These are phyloP conservation scores for Suillus placidus DNA, from an alignment of 768 basidiomycete genomes.

Conservation along the genomic window DNA sequence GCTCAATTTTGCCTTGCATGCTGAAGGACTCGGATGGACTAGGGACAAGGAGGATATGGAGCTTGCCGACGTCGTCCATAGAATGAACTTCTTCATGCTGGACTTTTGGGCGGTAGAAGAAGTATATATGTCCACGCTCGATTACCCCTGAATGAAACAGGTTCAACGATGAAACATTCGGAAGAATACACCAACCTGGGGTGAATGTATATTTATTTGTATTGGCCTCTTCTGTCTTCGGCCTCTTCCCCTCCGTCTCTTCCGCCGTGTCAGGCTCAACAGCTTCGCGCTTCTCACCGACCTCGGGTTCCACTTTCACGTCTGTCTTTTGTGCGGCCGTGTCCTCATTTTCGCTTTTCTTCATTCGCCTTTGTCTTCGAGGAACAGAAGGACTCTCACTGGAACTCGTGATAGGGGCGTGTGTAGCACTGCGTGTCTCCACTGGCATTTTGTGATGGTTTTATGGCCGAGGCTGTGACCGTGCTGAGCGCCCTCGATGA, in stretches of 20 bases:
- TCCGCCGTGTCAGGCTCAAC: slow-evolving; percentile 24
- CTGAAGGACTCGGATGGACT: slow-evolving; percentile 47
- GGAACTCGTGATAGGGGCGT: background rate
- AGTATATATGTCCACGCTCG: slow-evolving; percentile 64
- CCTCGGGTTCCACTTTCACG: slow-evolving; percentile 32
- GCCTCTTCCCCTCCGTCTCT: slow-evolving; percentile 18
- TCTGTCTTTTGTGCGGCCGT: slow-evolving; percentile 20
- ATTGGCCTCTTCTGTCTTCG: slow-evolving; percentile 25
- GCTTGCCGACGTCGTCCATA: slow-evolving; percentile 57
- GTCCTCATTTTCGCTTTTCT: slow-evolving; percentile 6
- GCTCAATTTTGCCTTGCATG: slow-evolving; percentile 16
- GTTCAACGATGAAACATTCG: background rate
- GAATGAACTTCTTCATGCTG: slow-evolving; percentile 54
- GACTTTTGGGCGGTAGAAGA: slow-evolving; percentile 65
- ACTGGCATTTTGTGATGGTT: slow-evolving; percentile 15
- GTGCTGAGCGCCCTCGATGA: too few relatives aligned
- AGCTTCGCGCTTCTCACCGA: slow-evolving; percentile 26
- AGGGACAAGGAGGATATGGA: slow-evolving; percentile 64
- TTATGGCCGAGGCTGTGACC: background rate
- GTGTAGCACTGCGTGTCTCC: slow-evolving; percentile 15
- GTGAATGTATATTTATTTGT: slow-evolving; percentile 16
- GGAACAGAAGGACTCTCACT: background rate
- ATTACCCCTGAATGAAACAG: slow-evolving; percentile 46
- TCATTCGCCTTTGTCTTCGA: background rate
- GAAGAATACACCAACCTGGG: slow-evolving; percentile 10